Conservation (phyloP, 108 stramenopile species). For the Mayamaea pseudoterrestris region DNA sequence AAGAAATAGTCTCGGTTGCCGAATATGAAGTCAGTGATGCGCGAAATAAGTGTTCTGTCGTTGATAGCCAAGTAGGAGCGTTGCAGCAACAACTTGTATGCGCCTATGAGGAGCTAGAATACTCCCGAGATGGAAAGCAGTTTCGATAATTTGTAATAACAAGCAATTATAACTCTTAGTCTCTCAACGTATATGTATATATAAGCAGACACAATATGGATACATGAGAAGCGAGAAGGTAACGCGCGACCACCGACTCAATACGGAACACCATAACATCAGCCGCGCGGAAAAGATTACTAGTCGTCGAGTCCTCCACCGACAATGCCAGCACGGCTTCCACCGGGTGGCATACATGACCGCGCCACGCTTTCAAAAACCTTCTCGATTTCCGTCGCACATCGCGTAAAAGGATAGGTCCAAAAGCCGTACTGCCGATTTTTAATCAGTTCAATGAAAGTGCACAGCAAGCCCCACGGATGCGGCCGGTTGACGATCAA, state of each 20-base stretch:
- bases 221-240: too few relatives aligned
- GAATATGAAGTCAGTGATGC: too few relatives aligned
- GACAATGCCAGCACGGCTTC: conserved; percentile 9
- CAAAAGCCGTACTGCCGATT: conserved; percentile 98
- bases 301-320: conserved; percentile 19
- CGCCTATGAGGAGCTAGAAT: background rate
- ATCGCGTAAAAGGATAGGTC: conserved; percentile 95
- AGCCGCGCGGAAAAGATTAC: conserved; percentile 4
- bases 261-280: too few relatives aligned
- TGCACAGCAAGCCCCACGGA: conserved; percentile 89
- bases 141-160: too few relatives aligned
- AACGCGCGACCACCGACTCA: too few relatives aligned
- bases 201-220: too few relatives aligned
- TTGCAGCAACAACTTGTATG: background rate
- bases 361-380: conserved; percentile 95
- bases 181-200: too few relatives aligned
- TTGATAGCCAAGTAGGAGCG: background rate
- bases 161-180: too few relatives aligned
- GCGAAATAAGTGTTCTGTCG: background rate
- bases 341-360: conserved; percentile 67
- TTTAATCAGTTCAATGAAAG: conserved; percentile 99
- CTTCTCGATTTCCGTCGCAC: conserved; percentile 96
- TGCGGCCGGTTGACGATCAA: conserved; percentile 98
- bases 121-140: background rate
- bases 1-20: background rate